Evolutionary conservation across 768 basidiomycete genomes (phyloP).

Genomic region (Terana coerulea): DNA sequence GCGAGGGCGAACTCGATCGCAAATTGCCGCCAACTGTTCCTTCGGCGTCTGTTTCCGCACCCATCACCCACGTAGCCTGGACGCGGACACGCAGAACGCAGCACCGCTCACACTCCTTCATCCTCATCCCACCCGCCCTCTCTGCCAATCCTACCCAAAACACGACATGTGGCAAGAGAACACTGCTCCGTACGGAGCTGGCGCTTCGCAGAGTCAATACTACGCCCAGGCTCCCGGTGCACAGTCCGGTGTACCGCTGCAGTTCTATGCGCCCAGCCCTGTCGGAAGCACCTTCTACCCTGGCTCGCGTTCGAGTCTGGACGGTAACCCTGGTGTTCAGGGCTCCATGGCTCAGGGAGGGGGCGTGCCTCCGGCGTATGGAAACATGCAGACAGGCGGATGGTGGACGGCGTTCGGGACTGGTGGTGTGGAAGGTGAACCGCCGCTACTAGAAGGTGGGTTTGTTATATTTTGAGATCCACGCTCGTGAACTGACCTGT

Average conservation of each 20-base stretch:
- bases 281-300: conserved; percentile 62
- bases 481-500: neutral
- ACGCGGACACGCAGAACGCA: conserved; percentile 1
- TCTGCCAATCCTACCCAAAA: conserved; percentile 2
- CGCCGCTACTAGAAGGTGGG: conserved; percentile 92
- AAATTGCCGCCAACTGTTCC: conserved; percentile 10
- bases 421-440: conserved; percentile 93
- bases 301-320: conserved; percentile 71
- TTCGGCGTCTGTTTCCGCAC: conserved; percentile 4
- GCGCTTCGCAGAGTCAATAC: conserved; percentile 59
- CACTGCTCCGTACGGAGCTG: conserved; percentile 50
- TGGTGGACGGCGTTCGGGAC: conserved; percentile 99
- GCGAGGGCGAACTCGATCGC: conserved; percentile 6
- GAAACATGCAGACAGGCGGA: conserved; percentile 68
- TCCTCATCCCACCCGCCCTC: conserved; percentile 1
- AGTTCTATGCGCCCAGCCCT: conserved; percentile 69
- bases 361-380: conserved; percentile 43
- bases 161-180: conserved; percentile 78
- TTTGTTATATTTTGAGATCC: conserved; percentile 12
- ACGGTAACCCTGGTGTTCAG: conserved; percentile 59
- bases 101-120: neutral
- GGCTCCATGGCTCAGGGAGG: conserved; percentile 47
- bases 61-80: conserved; percentile 14
- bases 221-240: conserved; percentile 42
- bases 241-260: conserved; percentile 54